Conservation (phyloP, 2,329 filamentous ascomycete genomes). For the Trichoderma sp. region DNA sequence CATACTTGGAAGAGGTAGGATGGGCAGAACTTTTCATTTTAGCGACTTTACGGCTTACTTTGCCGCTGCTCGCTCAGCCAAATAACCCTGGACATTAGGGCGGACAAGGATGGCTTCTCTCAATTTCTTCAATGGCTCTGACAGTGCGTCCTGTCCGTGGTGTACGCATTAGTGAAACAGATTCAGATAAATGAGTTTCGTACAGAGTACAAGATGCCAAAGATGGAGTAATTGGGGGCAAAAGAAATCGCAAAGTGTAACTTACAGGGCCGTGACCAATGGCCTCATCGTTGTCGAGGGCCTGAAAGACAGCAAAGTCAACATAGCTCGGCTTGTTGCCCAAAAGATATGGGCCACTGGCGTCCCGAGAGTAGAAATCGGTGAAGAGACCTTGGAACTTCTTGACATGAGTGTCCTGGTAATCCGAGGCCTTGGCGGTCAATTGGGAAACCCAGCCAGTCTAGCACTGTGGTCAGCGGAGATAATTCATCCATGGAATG, state of each 20-base stretch:
- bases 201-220: not conserved
- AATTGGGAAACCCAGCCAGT: constrained; percentile 30
- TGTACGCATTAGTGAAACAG: not conserved
- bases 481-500: not conserved
- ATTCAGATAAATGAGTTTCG: not conserved
- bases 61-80: not conserved
- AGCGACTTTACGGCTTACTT: not conserved
- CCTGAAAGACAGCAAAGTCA: constrained; percentile 40
- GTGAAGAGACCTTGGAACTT: constrained; percentile 21
- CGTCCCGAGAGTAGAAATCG: constrained; percentile 34
- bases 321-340: constrained; percentile 37
- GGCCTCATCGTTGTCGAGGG: constrained; percentile 36
- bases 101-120: constrained; percentile 3
- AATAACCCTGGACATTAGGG: not conserved
- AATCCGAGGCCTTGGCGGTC: constrained; percentile 27
- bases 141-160: not conserved
- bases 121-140: constrained; percentile 9
- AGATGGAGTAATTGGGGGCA: not conserved
- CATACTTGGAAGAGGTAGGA: not conserved
- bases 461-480: constrained; percentile 2
- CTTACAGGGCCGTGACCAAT: constrained; percentile 24
- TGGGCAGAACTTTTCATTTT: not conserved
- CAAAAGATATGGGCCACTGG: constrained; percentile 35
- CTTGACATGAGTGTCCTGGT: constrained; percentile 27
- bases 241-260: not conserved